Evolutionary conservation across 495 filamentous ascomycete species (phyloP).

Genomic region (Parathielavia hyrcaniae): DNA sequence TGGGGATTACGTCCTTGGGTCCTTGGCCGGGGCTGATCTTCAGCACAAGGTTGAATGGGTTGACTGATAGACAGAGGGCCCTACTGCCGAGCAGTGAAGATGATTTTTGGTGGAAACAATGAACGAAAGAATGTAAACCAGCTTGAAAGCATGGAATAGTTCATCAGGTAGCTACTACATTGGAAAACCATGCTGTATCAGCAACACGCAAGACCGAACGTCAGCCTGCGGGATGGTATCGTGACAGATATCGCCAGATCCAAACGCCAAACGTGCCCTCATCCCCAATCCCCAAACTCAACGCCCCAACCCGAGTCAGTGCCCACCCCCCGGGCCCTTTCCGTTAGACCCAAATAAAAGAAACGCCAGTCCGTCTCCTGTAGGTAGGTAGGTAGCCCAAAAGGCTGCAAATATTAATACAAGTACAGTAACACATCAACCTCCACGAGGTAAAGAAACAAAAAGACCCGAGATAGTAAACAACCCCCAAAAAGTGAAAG

Average conservation of each 20-base stretch:
- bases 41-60: too few relatives aligned
- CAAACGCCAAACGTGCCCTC: background rate
- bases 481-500: background rate
- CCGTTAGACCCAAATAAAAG: background rate
- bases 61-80: too few relatives aligned
- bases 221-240: too few relatives aligned
- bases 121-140: too few relatives aligned
- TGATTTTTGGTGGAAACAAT: too few relatives aligned
- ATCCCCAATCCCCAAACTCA: background rate
- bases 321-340: too few relatives aligned
- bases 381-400: background rate
- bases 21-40: background rate
- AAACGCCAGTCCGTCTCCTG: slow-evolving; percentile 5
- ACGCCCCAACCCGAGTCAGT: background rate
- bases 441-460: background rate
- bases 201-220: too few relatives aligned
- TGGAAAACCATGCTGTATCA: too few relatives aligned
- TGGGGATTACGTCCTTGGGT: background rate
- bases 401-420: background rate
- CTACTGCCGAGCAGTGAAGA: too few relatives aligned
- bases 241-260: background rate
- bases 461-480: background rate
- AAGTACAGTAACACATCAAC: background rate
- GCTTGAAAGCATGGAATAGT: too few relatives aligned
- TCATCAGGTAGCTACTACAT: too few relatives aligned